phyloP scores from a whole-genome alignment of 2,329 filamentous ascomycete genomes.

The Ophiocordyceps camponoti-leonardi region DNA sequence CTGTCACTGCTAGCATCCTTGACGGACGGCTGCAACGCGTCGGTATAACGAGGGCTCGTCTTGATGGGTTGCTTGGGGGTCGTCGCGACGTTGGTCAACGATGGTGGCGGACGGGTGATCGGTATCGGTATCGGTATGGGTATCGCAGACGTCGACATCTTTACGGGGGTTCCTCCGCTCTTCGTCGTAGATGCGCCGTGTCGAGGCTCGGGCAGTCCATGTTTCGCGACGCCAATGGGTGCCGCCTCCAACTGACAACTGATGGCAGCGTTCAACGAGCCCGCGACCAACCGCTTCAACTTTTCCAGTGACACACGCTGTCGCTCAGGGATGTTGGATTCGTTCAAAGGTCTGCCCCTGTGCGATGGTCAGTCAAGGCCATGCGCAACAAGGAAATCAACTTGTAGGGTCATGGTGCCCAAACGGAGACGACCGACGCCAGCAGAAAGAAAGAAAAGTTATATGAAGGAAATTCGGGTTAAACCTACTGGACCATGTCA shows the following conservation, averaged over 20 bases:
- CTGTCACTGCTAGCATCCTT: neutral
- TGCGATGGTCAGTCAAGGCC: slow-evolving; percentile 7
- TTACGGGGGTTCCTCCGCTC: slow-evolving; percentile 4
- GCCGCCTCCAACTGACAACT: slow-evolving; percentile 3
- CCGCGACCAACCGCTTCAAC: slow-evolving; percentile 19
- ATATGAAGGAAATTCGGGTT: slow-evolving; percentile 4
- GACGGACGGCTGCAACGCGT: neutral
- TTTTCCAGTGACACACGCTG: slow-evolving; percentile 26
- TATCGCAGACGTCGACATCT: slow-evolving; percentile 3
- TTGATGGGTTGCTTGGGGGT: neutral
- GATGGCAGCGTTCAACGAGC: slow-evolving; percentile 9
- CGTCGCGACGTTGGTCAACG: neutral
- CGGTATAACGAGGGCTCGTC: neutral
- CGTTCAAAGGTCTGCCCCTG: slow-evolving; percentile 27
- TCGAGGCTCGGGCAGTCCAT: slow-evolving; percentile 2
- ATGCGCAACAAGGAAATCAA: neutral
- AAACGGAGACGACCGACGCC: neutral
- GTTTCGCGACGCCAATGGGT: slow-evolving; percentile 2
- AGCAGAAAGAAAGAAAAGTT: neutral
- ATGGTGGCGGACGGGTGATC: neutral
- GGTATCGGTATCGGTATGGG: slow-evolving; percentile 3
- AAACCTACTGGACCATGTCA: slow-evolving; percentile 43
- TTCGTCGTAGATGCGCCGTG: slow-evolving; percentile 1
- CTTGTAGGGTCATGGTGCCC: neutral
- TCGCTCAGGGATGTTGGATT: slow-evolving; percentile 33